Percentiles rank a stretch among this genome's conserved stretches.
phyloP scores from a whole-genome alignment of 2,329 filamentous ascomycete species.

The Geosmithia morbida region DNA sequence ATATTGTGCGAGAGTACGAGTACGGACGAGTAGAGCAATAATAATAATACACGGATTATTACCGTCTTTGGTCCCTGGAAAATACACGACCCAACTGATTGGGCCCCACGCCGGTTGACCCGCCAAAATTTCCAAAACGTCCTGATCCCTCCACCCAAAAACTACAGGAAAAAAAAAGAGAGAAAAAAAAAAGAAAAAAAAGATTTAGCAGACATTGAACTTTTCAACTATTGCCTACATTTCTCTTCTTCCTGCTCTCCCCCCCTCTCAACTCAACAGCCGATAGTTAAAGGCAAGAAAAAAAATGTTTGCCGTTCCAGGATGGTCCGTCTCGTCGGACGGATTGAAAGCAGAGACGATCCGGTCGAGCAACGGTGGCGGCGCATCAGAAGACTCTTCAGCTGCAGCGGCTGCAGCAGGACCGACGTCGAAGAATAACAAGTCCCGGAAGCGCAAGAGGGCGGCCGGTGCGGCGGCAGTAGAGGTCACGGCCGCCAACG shows the following conservation, averaged over 20 bases:
- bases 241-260: neutral
- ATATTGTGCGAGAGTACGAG: too few relatives aligned
- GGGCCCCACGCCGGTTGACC: neutral
- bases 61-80: neutral
- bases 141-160: neutral
- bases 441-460: constrained; percentile 46
- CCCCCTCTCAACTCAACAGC: neutral
- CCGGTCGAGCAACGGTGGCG: constrained; percentile 9
- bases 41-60: too few relatives aligned
- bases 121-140: neutral
- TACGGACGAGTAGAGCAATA: too few relatives aligned
- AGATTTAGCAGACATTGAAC: too few relatives aligned
- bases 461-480: constrained; percentile 11
- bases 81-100: neutral
- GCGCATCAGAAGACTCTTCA: constrained; percentile 4
- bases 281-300: neutral
- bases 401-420: neutral
- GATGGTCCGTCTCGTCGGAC: constrained; percentile 71
- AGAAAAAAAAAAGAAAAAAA: neutral
- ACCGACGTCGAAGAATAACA: constrained; percentile 15
- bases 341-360: constrained; percentile 52
- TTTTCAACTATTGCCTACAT: too few relatives aligned
- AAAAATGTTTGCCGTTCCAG: constrained; percentile 80
- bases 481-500: constrained; percentile 52
- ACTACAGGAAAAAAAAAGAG: neutral